A percentile compares a stretch with the other conserved stretches of the same genome.
Evolutionary conservation across 2,329 filamentous ascomycete genomes (phyloP).

Genomic region (Gaeumannomyces tritici): DNA sequence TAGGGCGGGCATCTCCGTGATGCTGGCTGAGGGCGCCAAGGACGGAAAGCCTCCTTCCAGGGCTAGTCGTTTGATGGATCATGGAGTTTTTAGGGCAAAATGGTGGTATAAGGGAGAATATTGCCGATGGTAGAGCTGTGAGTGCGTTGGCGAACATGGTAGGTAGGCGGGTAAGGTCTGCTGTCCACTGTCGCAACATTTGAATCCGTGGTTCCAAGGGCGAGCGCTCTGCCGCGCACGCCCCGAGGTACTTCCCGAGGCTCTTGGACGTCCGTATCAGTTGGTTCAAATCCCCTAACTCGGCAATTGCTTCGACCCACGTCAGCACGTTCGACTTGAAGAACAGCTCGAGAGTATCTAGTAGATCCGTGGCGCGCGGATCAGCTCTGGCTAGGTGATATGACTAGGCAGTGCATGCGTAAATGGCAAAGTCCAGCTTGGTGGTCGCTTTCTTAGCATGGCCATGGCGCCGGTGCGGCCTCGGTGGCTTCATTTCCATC

Average conservation of each 20-base stretch:
- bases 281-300: conserved; percentile 7
- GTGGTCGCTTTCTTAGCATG: conserved; percentile 4
- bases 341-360: conserved; percentile 18
- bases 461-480: conserved; percentile 10
- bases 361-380: conserved; percentile 10
- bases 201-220: conserved; percentile 11
- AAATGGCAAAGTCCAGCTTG: conserved; percentile 14
- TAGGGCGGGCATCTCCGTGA: conserved; percentile 8
- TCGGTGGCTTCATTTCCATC: conserved; percentile 23
- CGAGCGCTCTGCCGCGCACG: conserved; percentile 10
- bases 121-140: conserved; percentile 16
- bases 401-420: conserved; percentile 21
- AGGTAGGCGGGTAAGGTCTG: conserved; percentile 19
- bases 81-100: conserved; percentile 20
- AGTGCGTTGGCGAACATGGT: conserved; percentile 20
- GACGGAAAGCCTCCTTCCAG: conserved; percentile 11
- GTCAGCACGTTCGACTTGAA: conserved; percentile 22
- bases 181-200: conserved; percentile 16
- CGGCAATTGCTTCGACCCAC: conserved; percentile 23
- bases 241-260: conserved; percentile 11
- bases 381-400: conserved; percentile 22
- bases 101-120: conserved; percentile 20
- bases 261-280: conserved; percentile 8
- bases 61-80: conserved; percentile 10
- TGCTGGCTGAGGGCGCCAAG: conserved; percentile 12